phyloP scores from a whole-genome alignment of 177 flowering plant genomes.

The Telopea speciosissima region DNA sequence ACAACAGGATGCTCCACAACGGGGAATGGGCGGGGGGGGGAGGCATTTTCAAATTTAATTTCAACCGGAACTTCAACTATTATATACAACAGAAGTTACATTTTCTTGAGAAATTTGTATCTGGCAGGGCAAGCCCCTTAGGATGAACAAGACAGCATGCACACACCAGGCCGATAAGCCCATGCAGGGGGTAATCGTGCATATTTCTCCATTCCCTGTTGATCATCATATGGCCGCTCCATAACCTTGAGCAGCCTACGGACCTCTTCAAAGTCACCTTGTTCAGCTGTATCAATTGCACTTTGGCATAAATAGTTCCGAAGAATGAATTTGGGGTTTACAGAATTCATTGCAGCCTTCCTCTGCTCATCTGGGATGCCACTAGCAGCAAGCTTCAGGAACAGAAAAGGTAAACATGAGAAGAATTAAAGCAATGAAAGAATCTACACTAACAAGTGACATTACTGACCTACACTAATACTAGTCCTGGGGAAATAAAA shows the following conservation, averaged over 20 bases:
- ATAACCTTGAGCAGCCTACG: conserved; percentile 69
- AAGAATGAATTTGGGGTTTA: conserved; percentile 83
- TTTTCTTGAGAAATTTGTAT: not conserved
- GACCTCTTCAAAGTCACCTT: conserved; percentile 78
- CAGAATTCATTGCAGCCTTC: conserved; percentile 73
- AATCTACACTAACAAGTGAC: too few relatives aligned
- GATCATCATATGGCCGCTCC: conserved; percentile 88
- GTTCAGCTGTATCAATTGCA: conserved; percentile 94
- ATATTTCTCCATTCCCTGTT: conserved; percentile 96
- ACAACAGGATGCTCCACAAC: too few relatives aligned
- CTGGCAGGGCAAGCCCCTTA: conserved; percentile 19
- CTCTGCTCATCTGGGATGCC: conserved; percentile 73
- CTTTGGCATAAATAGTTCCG: conserved; percentile 94
- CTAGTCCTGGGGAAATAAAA: too few relatives aligned
- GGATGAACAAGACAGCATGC: conserved; percentile 99
- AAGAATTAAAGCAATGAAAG: not conserved
- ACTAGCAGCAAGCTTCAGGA: conserved; percentile 50
- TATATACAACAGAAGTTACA: not conserved
- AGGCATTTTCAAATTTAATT: too few relatives aligned
- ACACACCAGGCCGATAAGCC: conserved; percentile 98
- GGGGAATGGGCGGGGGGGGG: too few relatives aligned
- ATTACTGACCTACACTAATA: too few relatives aligned
- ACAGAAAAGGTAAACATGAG: not conserved
- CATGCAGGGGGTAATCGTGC: conserved; percentile 98
- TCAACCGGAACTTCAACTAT: not conserved